phyloP scores from a whole-genome alignment of 1,284 basidiomycete species.

The Hemileia vastatrix region DNA sequence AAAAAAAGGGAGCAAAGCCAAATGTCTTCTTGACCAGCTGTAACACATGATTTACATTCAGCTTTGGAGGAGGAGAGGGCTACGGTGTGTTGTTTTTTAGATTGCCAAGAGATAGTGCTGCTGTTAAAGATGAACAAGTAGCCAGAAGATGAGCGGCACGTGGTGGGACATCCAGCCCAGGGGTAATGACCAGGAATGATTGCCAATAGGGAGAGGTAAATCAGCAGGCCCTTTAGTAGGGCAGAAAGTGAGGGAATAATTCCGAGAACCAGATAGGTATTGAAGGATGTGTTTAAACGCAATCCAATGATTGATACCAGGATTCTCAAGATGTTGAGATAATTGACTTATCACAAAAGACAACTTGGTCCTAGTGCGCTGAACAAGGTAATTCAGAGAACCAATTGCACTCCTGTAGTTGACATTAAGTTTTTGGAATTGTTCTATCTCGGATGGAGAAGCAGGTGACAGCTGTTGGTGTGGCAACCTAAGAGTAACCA shows the following conservation, averaged over 20 bases:
- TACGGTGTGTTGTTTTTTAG: neutral
- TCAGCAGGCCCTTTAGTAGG: no score
- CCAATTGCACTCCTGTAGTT: constrained; percentile 1
- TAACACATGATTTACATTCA: neutral
- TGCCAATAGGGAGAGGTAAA: no score
- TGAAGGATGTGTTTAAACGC: neutral
- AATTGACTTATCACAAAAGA: neutral
- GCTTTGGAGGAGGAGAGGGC: constrained; percentile 1
- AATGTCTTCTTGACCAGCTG: neutral
- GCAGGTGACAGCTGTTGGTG: neutral
- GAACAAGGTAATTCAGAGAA: constrained; percentile 1
- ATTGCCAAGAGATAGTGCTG: neutral
- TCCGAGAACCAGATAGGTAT: neutral
- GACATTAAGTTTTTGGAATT: no score
- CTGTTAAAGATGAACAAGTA: neutral
- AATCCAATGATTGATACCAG: neutral
- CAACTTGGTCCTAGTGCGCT: neutral
- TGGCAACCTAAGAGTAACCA: neutral
- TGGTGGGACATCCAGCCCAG: neutral
- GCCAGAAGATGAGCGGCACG: neutral
- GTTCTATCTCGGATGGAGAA: no score
- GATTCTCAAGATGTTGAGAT: neutral
- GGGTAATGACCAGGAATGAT: no score
- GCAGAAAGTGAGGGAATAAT: no score
- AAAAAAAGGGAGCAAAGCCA: no score